Evolutionary conservation across 805 yeast species (phyloP).

Genomic region (Ogataea glucozyma): DNA sequence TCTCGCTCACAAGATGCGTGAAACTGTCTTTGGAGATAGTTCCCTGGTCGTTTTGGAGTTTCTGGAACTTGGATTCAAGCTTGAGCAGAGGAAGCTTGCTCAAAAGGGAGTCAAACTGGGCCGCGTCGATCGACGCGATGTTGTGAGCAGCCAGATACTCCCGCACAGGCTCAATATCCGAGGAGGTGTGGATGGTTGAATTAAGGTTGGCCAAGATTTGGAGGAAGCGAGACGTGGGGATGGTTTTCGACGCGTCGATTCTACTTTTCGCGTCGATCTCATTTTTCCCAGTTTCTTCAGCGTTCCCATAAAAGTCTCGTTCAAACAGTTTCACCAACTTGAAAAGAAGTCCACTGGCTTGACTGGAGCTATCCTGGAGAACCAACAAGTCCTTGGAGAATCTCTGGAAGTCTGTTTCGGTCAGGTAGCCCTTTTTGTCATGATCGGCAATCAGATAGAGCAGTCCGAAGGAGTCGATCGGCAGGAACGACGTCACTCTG

Average conservation of each 20-base stretch:
- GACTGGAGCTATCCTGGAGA: slow-evolving; percentile 49
- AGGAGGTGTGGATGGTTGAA: slow-evolving; percentile 18
- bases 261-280: too few relatives aligned
- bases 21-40: slow-evolving; percentile 25
- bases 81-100: slow-evolving; percentile 30
- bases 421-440: slow-evolving; percentile 58
- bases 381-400: slow-evolving; percentile 56
- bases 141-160: slow-evolving; percentile 16
- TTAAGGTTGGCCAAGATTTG: slow-evolving; percentile 26
- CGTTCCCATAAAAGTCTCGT: slow-evolving; percentile 27
- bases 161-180: slow-evolving; percentile 22
- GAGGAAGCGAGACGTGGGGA: slow-evolving; percentile 24
- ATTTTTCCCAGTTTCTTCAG: too few relatives aligned
- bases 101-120: slow-evolving; percentile 26
- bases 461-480: slow-evolving; percentile 63
- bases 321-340: slow-evolving; percentile 54
- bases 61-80: slow-evolving; percentile 26
- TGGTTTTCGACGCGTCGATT: slow-evolving; percentile 16
- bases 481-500: slow-evolving; percentile 37
- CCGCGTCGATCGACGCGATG: slow-evolving; percentile 15
- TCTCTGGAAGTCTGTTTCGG: slow-evolving; percentile 63
- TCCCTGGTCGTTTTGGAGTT: slow-evolving; percentile 12
- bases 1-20: slow-evolving; percentile 22
- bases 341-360: slow-evolving; percentile 49
- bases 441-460: slow-evolving; percentile 82